Base-by-base conservation (phyloP, 768 basidiomycete genomes). In the Cyathus striatus region DNA sequence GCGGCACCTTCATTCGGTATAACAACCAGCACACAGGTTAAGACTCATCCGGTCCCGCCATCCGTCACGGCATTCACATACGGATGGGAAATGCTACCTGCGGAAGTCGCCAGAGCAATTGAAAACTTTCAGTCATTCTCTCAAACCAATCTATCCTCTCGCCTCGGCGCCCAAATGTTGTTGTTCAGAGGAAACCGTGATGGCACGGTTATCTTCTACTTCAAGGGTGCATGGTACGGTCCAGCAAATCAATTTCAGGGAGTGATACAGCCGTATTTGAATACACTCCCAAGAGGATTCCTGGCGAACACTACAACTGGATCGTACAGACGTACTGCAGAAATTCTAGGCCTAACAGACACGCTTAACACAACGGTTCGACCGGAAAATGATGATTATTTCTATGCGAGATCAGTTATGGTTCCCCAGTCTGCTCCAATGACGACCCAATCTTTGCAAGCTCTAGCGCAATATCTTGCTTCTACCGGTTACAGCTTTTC, bases 1-100 rank as follows among this genome's bases (percentile, higher is more conserved):
- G 58, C 71, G 0, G 63, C 62, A 0, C 54, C 59, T 5, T 70
- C 68, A 1, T 68, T 70, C 36, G 71, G 67, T 2, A 64, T 71
- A 23, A 60, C 63, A 23, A 70, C 69, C 6, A 52, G 62, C 9
- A 59, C 67, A 36, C 54, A 55, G 16, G 52, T 65, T 18, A 52
- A 61, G 23, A 71, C 71, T 0, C 63, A 60, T 48, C 48, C 62
- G 1, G 62, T 58, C 1, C 71, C 71, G 1, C 32, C 58, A 4
- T 63, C 63, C 0, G 56, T 59, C 3, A 69, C 61, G 1, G 52
- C 63, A 18, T 68, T 66, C 48, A 41, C 58, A 38, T 71, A 72
- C 40, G 35, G 43, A 1, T 76, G 71, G 70, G 53, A 61, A 38
- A 48, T 73, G 20, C 49, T 57, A 27, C 50, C 56, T 3, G 25